A percentile compares a stretch with the other conserved stretches of the same genome.
Conservation (phyloP, 225 moss, liverwort and hornwort genomes). For the Polytrichum commune region DNA sequence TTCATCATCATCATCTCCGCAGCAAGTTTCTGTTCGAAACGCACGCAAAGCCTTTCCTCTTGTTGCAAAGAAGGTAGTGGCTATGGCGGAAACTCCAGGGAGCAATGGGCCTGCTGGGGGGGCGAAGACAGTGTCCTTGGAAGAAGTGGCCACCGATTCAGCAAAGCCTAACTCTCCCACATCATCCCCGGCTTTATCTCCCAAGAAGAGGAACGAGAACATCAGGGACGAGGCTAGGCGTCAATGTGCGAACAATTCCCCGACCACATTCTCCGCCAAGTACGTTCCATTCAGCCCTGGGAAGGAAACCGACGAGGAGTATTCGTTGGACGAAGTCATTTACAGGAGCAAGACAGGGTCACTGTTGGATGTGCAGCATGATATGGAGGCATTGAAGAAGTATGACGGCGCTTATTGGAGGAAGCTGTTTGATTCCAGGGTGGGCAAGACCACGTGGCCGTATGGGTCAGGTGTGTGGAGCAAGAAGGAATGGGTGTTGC, state of each 20-base stretch:
- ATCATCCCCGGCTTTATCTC: constrained; percentile 16
- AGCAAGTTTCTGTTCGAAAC: neutral
- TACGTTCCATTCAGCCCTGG: constrained; percentile 54
- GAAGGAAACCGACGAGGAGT: constrained; percentile 38
- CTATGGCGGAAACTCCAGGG: neutral
- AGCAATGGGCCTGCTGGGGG: constrained; percentile 14
- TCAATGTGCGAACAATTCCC: constrained; percentile 42
- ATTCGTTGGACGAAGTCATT: constrained; percentile 58
- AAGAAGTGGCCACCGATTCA: constrained; percentile 46
- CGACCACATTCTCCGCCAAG: constrained; percentile 55
- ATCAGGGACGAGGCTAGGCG: constrained; percentile 52
- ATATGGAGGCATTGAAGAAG: constrained; percentile 53
- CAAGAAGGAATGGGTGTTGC: constrained; percentile 71
- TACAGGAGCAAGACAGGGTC: constrained; percentile 56
- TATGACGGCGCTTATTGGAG: constrained; percentile 53
- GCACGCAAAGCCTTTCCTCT: neutral
- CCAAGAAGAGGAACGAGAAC: constrained; percentile 34
- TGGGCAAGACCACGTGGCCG: constrained; percentile 62
- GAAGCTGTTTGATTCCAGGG: constrained; percentile 56
- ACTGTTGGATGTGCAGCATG: constrained; percentile 51
- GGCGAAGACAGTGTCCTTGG: constrained; percentile 28
- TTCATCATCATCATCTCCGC: neutral
- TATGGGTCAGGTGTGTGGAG: constrained; percentile 64
- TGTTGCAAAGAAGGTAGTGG: neutral
- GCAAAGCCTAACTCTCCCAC: constrained; percentile 39